phyloP scores from a whole-genome alignment of 202 grass and related monocot species.

The Setaria viridis region DNA sequence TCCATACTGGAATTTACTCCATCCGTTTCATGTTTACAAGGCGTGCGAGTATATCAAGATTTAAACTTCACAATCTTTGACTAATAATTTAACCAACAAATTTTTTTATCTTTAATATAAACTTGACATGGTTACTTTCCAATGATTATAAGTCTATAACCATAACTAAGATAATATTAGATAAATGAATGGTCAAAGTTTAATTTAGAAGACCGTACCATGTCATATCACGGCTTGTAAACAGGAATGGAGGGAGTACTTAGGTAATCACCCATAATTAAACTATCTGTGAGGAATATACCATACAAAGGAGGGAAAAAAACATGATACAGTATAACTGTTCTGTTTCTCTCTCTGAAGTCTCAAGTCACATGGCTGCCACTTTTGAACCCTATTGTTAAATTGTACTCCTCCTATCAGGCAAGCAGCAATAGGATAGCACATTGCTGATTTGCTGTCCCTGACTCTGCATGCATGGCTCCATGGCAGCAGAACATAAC shows the following conservation, averaged over 20 bases:
- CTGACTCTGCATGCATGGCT: background rate
- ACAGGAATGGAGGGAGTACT: too few species aligned
- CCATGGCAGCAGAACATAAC: background rate
- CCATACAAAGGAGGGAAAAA: background rate
- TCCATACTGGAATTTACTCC: background rate
- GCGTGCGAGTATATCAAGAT: too few species aligned
- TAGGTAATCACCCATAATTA: background rate
- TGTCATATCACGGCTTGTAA: too few species aligned
- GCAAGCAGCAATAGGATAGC: background rate
- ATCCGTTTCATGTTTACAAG: too few species aligned
- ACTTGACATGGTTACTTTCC: too few species aligned
- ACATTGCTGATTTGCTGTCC: background rate
- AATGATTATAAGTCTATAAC: too few species aligned
- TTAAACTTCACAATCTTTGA: too few species aligned
- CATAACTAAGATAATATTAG: too few species aligned
- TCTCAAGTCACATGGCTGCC: conserved; percentile 30
- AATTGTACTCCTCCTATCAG: background rate
- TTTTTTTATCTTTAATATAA: too few species aligned
- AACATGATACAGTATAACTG: background rate
- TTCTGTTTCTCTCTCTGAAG: background rate
- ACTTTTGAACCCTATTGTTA: conserved; percentile 7
- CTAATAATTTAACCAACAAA: too few species aligned
- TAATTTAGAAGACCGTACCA: too few species aligned
- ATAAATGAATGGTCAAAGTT: too few species aligned
- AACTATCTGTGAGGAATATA: background rate